Percentiles rank a stretch among this genome's conserved stretches.
phyloP scores from a whole-genome alignment of 805 yeast genomes.

The Teunomyces barrocoloradensis region DNA sequence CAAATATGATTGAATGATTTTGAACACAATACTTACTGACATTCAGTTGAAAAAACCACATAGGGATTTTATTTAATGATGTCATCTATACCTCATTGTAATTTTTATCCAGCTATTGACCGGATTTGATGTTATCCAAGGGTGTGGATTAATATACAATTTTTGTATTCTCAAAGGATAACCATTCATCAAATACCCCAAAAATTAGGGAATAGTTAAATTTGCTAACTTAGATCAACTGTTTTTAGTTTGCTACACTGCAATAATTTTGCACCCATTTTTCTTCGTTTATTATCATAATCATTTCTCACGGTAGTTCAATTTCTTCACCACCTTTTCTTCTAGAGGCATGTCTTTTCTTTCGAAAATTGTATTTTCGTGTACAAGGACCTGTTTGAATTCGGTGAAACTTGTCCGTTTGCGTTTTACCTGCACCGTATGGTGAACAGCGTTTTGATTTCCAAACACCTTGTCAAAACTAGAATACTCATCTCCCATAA shows the following conservation, averaged over 20 bases:
- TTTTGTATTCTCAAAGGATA: too few species aligned
- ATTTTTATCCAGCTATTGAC: too few species aligned
- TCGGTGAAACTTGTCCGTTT: conserved; percentile 1
- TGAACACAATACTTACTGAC: too few species aligned
- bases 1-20: too few species aligned
- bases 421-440: neutral
- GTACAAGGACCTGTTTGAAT: neutral
- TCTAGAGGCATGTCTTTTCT: neutral
- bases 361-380: neutral
- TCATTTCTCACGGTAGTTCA: conserved; percentile 3
- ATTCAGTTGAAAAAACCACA: too few species aligned
- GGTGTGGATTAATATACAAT: too few species aligned
- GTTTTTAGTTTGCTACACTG: neutral
- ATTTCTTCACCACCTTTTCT: neutral
- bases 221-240: too few species aligned
- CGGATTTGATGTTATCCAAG: too few species aligned
- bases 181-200: too few species aligned
- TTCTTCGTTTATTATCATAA: neutral
- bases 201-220: too few species aligned
- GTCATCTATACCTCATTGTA: too few species aligned
- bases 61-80: too few species aligned
- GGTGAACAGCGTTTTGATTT: neutral
- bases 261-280: conserved; percentile 1
- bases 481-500: conserved; percentile 8
- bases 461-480: conserved; percentile 10